Conservation (phyloP, 2,329 filamentous ascomycete species). For the Davidsoniella virescens region DNA sequence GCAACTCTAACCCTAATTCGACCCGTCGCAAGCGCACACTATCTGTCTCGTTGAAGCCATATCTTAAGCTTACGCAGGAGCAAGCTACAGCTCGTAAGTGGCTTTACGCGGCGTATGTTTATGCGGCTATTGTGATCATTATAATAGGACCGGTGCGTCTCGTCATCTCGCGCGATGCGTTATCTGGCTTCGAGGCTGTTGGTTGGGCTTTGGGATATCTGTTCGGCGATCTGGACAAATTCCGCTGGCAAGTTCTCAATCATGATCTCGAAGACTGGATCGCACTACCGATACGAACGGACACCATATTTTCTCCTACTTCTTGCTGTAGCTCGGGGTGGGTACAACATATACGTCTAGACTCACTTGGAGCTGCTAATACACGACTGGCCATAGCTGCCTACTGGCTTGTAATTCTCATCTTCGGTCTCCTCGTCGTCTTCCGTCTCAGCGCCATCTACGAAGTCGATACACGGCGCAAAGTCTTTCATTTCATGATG, state of each 20-base stretch:
- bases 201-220: conserved; percentile 88
- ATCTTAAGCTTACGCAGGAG: conserved; percentile 61
- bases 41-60: conserved; percentile 51
- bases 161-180: conserved; percentile 50
- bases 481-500: conserved; percentile 98
- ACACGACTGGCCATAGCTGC: conserved; percentile 59
- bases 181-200: conserved; percentile 62
- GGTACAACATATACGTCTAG: conserved; percentile 48
- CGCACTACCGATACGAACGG: conserved; percentile 39
- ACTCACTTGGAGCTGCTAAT: conserved; percentile 57
- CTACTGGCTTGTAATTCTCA: conserved; percentile 59
- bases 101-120: conserved; percentile 68
- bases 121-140: conserved; percentile 46
- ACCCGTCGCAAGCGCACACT: conserved; percentile 44
- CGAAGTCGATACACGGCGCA: conserved; percentile 88
- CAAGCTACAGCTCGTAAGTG: conserved; percentile 68
- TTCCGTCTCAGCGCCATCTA: conserved; percentile 58
- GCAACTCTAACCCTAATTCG: neutral
- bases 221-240: conserved; percentile 57
- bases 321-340: conserved; percentile 35
- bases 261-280: conserved; percentile 62
- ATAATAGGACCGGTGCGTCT: conserved; percentile 56
- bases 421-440: conserved; percentile 56
- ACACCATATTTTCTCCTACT: neutral
- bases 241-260: conserved; percentile 55